These are phyloP conservation scores for Chrysanthemum lavandulifolium DNA, from an alignment of 129 eudicot genomes.

Conservation along the genomic window DNA sequence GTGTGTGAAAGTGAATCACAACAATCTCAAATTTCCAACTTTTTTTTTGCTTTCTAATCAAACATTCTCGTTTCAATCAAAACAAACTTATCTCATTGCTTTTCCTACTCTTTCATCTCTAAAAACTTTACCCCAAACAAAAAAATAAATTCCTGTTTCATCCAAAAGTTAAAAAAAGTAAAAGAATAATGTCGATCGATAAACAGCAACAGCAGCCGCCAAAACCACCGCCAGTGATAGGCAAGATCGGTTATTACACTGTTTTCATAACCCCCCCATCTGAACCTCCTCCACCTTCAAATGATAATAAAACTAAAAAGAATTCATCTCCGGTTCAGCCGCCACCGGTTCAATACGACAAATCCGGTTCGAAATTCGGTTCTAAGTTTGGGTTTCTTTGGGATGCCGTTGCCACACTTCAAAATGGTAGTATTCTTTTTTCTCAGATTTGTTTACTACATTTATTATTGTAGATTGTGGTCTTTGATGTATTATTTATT, in stretches of 20 bases:
- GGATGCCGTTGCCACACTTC: slow-evolving; percentile 74
- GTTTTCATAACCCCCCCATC: slow-evolving; percentile 72
- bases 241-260: slow-evolving; percentile 94
- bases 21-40: background rate
- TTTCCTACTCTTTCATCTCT: slow-evolving; percentile 26
- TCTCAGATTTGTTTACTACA: background rate
- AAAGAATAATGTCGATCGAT: slow-evolving; percentile 45
- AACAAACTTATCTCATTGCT: slow-evolving; percentile 17
- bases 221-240: slow-evolving; percentile 68
- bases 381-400: slow-evolving; percentile 71
- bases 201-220: slow-evolving; percentile 40
- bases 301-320: background rate
- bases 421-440: slow-evolving; percentile 51
- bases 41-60: slow-evolving; percentile 19
- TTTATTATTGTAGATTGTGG: background rate
- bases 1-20: slow-evolving; percentile 29
- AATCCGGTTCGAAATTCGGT: slow-evolving; percentile 19
- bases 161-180: background rate
- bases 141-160: background rate
- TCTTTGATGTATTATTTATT: too few species aligned
- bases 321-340: slow-evolving; percentile 39
- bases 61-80: slow-evolving; percentile 22
- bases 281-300: slow-evolving; percentile 18
- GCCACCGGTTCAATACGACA: slow-evolving; percentile 47
- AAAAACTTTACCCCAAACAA: slow-evolving; percentile 11